Conservation (phyloP, 2,329 filamentous ascomycete genomes). For the Raffaelea deltoideospora region DNA sequence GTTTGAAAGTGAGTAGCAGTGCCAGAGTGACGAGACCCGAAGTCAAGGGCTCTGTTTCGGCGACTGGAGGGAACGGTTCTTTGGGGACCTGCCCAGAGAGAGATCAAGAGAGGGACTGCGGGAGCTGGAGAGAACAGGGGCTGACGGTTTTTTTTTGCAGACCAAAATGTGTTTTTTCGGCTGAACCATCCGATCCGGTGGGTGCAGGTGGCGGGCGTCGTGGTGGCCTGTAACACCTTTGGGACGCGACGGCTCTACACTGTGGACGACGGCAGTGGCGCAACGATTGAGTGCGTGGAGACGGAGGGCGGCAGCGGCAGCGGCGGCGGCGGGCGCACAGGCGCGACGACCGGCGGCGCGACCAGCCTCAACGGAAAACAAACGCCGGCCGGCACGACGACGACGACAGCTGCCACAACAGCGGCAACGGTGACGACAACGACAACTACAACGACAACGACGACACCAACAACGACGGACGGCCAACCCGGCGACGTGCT, state of each 20-base stretch:
- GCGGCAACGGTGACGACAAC: background rate
- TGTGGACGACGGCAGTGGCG: slow-evolving; percentile 51
- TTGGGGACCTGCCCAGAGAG: too few species aligned
- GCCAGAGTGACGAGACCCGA: too few species aligned
- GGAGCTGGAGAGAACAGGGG: too few species aligned
- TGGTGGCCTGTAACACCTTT: slow-evolving; percentile 47
- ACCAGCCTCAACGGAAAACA: too few species aligned
- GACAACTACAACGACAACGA: too few species aligned
- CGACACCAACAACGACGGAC: background rate
- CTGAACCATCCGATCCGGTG: slow-evolving; percentile 64
- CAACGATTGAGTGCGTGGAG: slow-evolving; percentile 34
- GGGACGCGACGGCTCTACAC: slow-evolving; percentile 32
- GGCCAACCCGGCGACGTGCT: slow-evolving; percentile 32
- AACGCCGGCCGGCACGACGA: background rate
- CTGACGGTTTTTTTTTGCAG: slow-evolving; percentile 16
- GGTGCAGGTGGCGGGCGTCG: slow-evolving; percentile 54
- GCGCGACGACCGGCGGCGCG: background rate
- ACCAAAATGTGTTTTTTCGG: slow-evolving; percentile 48
- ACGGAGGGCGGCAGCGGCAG: background rate
- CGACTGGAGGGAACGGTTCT: too few species aligned
- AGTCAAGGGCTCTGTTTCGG: too few species aligned
- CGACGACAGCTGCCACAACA: background rate
- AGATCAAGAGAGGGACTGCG: too few species aligned
- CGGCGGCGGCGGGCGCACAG: background rate
- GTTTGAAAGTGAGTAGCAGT: slow-evolving; percentile 37